phyloP scores from a whole-genome alignment of 441 rosid species.

The Pelargonium fulgidum region DNA sequence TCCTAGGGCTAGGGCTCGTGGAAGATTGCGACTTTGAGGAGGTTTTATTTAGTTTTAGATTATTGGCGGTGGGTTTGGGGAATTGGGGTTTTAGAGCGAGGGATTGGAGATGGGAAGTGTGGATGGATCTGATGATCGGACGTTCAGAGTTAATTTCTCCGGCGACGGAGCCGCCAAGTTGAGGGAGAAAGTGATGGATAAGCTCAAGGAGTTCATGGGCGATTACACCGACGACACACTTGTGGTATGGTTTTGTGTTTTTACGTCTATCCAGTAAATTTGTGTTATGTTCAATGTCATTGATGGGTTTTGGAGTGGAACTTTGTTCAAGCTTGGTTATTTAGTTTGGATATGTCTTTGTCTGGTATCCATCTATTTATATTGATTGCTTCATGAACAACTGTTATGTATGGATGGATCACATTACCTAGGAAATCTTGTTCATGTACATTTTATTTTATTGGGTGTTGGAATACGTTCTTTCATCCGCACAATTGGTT shows the following conservation, averaged over 20 bases:
- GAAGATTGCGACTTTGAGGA: conserved; percentile 6
- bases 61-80: conserved; percentile 9
- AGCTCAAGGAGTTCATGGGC: conserved; percentile 92
- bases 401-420: not conserved
- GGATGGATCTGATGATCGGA: conserved; percentile 63
- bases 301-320: not conserved
- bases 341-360: not conserved
- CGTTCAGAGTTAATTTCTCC: conserved; percentile 57
- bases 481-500: not conserved
- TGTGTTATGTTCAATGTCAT: not conserved
- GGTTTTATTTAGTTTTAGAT: conserved; percentile 23
- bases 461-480: not conserved
- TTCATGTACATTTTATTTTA: not conserved
- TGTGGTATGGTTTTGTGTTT: conserved; percentile 47
- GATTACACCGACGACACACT: conserved; percentile 93
- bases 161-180: conserved; percentile 63
- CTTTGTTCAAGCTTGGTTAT: not conserved
- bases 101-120: conserved; percentile 40
- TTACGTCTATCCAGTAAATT: not conserved
- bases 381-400: not conserved
- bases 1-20: not conserved
- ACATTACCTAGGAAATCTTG: not conserved
- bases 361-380: not conserved
- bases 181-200: conserved; percentile 57
- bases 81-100: conserved; percentile 24